Conservation (phyloP, 768 basidiomycete species). For the Agaricus subrufescens region DNA sequence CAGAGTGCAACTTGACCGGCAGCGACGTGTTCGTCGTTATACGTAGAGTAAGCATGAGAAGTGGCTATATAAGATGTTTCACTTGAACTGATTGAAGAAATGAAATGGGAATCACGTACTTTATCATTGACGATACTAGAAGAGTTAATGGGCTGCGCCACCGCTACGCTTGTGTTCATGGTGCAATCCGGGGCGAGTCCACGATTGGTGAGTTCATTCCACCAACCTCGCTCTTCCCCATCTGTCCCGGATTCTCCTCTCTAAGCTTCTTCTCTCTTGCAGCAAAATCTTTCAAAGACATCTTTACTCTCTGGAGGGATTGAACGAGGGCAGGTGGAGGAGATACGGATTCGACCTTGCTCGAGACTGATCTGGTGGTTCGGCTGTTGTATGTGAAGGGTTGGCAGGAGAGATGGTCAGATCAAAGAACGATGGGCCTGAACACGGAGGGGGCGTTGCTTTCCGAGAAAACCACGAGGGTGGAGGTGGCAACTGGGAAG, state of each 20-base stretch:
- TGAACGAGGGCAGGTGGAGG: slow-evolving; percentile 7
- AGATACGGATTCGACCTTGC: neutral
- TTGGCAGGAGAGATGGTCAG: neutral
- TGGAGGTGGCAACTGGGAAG: neutral
- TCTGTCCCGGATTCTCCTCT: slow-evolving; percentile 25
- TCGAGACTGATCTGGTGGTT: too few species aligned
- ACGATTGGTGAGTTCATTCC: slow-evolving; percentile 6
- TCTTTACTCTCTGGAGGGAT: slow-evolving; percentile 42
- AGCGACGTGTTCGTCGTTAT: neutral
- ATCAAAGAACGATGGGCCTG: too few species aligned
- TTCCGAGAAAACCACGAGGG: too few species aligned
- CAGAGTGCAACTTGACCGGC: neutral
- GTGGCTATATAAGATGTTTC: neutral
- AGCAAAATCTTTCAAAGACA: slow-evolving; percentile 57
- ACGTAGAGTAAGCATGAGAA: neutral
- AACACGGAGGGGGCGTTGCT: too few species aligned
- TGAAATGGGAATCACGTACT: neutral
- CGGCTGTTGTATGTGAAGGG: neutral
- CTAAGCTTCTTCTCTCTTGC: slow-evolving; percentile 49
- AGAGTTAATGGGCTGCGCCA: neutral
- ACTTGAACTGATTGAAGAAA: neutral
- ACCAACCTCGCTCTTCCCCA: neutral
- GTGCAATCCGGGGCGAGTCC: too few species aligned
- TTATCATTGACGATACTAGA: too few species aligned
- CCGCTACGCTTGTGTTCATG: neutral